Percentiles rank a stretch among this genome's conserved stretches.
Evolutionary conservation across 1,284 basidiomycete genomes (phyloP).

Genomic region (Schizophyllum commune): DNA sequence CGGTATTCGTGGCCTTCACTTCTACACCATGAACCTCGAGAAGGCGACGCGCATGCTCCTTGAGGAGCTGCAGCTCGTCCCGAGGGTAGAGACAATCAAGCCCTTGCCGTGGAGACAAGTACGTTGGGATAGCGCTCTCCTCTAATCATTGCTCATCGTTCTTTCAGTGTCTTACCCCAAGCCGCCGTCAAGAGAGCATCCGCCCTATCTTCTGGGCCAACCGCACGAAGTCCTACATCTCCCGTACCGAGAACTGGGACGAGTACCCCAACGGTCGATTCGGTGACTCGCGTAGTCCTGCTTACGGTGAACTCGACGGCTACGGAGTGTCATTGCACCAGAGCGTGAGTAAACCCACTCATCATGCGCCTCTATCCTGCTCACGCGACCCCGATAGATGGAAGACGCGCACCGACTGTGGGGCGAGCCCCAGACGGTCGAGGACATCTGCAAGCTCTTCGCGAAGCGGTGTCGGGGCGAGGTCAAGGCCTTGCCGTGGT

Average conservation of each 20-base stretch:
- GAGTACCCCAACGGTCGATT: slow-evolving; percentile 99
- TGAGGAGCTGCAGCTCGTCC: slow-evolving; percentile 80
- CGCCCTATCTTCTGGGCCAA: slow-evolving; percentile 97
- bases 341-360: slow-evolving; percentile 40
- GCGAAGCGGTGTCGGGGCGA: slow-evolving; percentile 70
- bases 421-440: slow-evolving; percentile 70
- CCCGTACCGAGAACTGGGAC: slow-evolving; percentile 95
- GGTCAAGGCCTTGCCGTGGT: slow-evolving; percentile 86
- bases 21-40: slow-evolving; percentile 98
- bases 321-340: slow-evolving; percentile 87
- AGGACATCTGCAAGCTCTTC: slow-evolving; percentile 73
- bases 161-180: slow-evolving; percentile 76
- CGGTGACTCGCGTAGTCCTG: slow-evolving; percentile 93
- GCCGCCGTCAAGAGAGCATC: slow-evolving; percentile 80
- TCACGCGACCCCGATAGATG: slow-evolving; percentile 37
- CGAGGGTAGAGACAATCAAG: slow-evolving; percentile 79
- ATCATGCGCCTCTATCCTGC: slow-evolving; percentile 2
- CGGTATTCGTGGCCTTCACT: slow-evolving; percentile 84
- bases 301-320: slow-evolving; percentile 96
- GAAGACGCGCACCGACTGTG: slow-evolving; percentile 84
- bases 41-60: slow-evolving; percentile 91
- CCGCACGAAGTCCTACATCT: slow-evolving; percentile 84
- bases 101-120: slow-evolving; percentile 82
- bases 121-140: slow-evolving; percentile 37
- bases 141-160: slow-evolving; percentile 1